Conservation (phyloP, 306 rosid genomes). For the Dalbergia oliveri region DNA sequence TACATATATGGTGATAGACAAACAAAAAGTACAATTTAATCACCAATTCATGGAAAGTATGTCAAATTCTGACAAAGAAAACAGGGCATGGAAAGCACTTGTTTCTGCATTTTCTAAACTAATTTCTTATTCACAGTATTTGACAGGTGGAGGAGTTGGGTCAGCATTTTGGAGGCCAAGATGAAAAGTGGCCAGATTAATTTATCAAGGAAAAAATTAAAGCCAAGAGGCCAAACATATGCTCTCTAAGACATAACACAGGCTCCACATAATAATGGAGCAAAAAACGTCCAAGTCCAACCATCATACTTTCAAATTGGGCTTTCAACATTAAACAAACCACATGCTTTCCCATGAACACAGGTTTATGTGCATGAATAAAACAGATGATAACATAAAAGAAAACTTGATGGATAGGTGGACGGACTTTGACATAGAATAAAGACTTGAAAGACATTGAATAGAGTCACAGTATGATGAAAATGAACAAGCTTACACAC, state of each 20-base stretch:
- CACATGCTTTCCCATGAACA: background rate
- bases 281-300: background rate
- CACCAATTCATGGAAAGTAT: slow-evolving; percentile 1
- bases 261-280: background rate
- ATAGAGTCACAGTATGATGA: slow-evolving; percentile 3
- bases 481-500: slow-evolving; percentile 57
- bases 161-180: slow-evolving; percentile 1
- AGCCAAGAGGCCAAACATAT: background rate
- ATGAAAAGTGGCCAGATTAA: background rate
- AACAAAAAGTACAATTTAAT: slow-evolving; percentile 2
- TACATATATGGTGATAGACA: background rate
- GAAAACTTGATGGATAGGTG: slow-evolving; percentile 8
- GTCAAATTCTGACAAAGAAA: background rate
- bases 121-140: background rate
- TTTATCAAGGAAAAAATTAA: background rate
- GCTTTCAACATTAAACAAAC: slow-evolving; percentile 9
- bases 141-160: background rate
- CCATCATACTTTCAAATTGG: slow-evolving; percentile 18
- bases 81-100: background rate
- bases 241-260: background rate
- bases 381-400: background rate
- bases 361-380: slow-evolving; percentile 5
- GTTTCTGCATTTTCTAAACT: background rate
- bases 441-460: slow-evolving; percentile 17
- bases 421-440: background rate